Conservation (phyloP, 148 eudicot species). For the Euryodendron excelsum region DNA sequence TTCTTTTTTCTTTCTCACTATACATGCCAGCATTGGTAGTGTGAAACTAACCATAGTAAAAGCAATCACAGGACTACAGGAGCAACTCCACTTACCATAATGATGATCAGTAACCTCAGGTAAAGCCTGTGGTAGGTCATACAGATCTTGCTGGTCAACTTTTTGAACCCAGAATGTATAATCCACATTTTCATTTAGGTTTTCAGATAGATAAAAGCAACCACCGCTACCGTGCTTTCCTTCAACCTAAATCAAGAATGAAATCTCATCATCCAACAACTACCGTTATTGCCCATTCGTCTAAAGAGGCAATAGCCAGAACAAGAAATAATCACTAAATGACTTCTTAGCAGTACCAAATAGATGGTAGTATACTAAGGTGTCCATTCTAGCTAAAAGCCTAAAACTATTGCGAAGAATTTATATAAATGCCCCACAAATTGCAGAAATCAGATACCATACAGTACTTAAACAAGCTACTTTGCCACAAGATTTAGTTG, state of each 20-base stretch:
- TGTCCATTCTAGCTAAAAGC: neutral
- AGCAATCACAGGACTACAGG: constrained; percentile 7
- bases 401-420: neutral
- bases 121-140: constrained; percentile 55
- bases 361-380: neutral
- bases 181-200: constrained; percentile 70
- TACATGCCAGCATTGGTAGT: neutral
- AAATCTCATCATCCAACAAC: neutral
- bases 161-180: constrained; percentile 47
- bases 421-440: neutral
- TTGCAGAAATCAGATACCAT: neutral
- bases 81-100: constrained; percentile 51
- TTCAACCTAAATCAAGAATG: constrained; percentile 59
- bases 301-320: neutral
- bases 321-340: neutral
- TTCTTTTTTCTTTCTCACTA: neutral
- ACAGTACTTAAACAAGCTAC: neutral
- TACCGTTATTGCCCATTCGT: neutral
- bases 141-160: constrained; percentile 36
- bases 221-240: constrained; percentile 55
- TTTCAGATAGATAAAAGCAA: constrained; percentile 79
- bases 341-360: neutral
- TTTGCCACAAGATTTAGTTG: neutral
- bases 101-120: constrained; percentile 46
- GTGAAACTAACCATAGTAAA: neutral